Base-by-base conservation (phyloP, 257 asterid species). In the Nicotiana tabacum region DNA sequence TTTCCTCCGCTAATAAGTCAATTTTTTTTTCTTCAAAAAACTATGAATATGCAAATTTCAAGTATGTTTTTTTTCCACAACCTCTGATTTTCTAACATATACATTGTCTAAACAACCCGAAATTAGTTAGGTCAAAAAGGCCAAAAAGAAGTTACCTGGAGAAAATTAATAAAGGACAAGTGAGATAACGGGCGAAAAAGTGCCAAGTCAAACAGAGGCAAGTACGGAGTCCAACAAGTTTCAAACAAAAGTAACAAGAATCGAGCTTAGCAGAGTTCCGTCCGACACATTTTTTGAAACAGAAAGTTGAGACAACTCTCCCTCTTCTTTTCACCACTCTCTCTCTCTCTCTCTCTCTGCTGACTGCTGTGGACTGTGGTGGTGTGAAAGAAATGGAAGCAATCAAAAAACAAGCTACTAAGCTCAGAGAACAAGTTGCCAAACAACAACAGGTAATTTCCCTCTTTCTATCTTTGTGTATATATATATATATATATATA, bases 401-500 rank as follows among this genome's bases (percentile, higher is more conserved):
- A 82, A 89, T 92, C 66, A 89, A 92, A 86, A 92, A 91, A 78
- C 97, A 92, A 87, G 97, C 97, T 13, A 84, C 93, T 32, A 90
- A 85, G 92, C 95, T 92, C 88, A 90, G 95, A 83, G 95, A 91
- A 81, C 95, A 92, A 85, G 97, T 92, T 46, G 95, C 95, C 81
- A 89, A 84, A 82, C 97, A 91, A 77, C 97, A 92, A 39, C 95
- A 92, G 84, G 97, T 91, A 78, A 55, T 1, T 83, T 82, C 43
- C 58, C 55, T 32, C 10, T 35, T n/a, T 27, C 46, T 62, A 32
- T 51, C 17, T 51, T 12, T 51, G 0, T 32, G 0, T 32, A 2
- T 51, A 51, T 51, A 51, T 48, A 24, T 21, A 21, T 30, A 0
- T 32, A 2, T 51, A 51, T 51, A 51, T 48, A 48, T 51, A 51